These are phyloP conservation scores for Ambispora gerdemannii DNA, from an alignment of 192 early-diverging fungal species.

Conservation along the genomic window DNA sequence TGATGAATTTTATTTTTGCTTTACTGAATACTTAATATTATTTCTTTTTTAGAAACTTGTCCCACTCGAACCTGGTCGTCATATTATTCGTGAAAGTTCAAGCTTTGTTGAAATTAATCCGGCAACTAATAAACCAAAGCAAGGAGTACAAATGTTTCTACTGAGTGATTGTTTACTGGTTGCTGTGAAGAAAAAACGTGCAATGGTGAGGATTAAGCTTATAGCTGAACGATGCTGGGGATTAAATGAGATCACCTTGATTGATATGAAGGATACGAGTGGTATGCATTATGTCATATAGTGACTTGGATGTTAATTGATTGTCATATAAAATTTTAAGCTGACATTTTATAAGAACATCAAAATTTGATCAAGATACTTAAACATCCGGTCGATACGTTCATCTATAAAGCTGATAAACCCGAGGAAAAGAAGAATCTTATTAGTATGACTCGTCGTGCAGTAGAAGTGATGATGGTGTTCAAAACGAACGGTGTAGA, in stretches of 20 bases:
- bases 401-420: constrained; percentile 67
- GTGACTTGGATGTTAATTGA: too few relatives aligned
- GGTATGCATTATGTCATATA: constrained; percentile 42
- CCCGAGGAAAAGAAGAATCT: constrained; percentile 68
- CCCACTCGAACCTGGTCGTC: constrained; percentile 65
- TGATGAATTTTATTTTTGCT: not conserved
- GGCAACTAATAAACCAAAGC: constrained; percentile 66
- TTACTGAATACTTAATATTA: not conserved
- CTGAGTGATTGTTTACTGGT: constrained; percentile 84
- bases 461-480: constrained; percentile 56
- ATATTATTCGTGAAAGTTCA: constrained; percentile 69
- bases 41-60: constrained; percentile 54
- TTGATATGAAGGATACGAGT: constrained; percentile 79
- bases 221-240: constrained; percentile 80
- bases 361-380: constrained; percentile 81
- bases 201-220: constrained; percentile 57
- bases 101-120: constrained; percentile 79
- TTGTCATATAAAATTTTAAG: too few relatives aligned
- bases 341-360: constrained; percentile 46
- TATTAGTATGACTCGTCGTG: constrained; percentile 54
- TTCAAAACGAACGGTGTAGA: constrained; percentile 37
- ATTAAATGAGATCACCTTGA: constrained; percentile 73
- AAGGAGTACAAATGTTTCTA: constrained; percentile 76
- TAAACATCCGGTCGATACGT: constrained; percentile 71
- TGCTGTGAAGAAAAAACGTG: constrained; percentile 73